Evolutionary conservation across 2,329 filamentous ascomycete species (phyloP), one percentile per base, ranked within the genome.

Genomic region (Hymenoscyphus fructigenus): DNA sequence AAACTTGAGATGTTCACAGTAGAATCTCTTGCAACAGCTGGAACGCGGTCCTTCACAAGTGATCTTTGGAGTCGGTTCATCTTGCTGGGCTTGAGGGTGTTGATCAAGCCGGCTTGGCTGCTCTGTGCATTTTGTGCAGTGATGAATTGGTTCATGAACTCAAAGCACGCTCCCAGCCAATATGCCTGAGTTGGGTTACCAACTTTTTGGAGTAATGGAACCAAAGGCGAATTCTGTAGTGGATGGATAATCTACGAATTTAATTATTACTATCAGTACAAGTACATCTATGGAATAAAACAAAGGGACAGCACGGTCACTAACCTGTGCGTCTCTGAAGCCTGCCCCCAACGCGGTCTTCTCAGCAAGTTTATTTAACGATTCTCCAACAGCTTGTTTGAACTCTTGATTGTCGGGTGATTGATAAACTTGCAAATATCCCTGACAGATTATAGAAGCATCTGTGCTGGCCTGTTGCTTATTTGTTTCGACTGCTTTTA

Each of bases 21-120:
- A 0, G 86, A 85, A 69, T 90, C 87, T 67, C 85, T 87, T 0
- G 83, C 80, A 4, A 88, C 82, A 7, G 81, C 80, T 14, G 84
- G 80, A 20, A 88, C 82, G 17, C 82, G 80, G 58, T 81, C 80
- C 26, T 82, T 82, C 5, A 87, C 78, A 44, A 82, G 78, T 1
- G 87, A 88, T 65, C 87, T 80, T 73, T 90, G 85, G 7, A 90
- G 78, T 7, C 87, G 82, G 66, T 83, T 88, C 68, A 89, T 76
- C 41, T 74, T 70, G n/a, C 72, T 74, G 1, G 80, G 79, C 6
- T 83, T 84, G 5, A 87, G 76, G 60, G 83, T 83, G 15, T 81
- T 78, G 15, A 73, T 50, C 1, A 80, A 75, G 47, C 79, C 78
- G 59, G 81, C 80, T 59, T 79, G 78, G 15, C 71, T 71, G 4